phyloP scores from a whole-genome alignment of 768 basidiomycete species.

The Hysterangium stoloniferum region DNA sequence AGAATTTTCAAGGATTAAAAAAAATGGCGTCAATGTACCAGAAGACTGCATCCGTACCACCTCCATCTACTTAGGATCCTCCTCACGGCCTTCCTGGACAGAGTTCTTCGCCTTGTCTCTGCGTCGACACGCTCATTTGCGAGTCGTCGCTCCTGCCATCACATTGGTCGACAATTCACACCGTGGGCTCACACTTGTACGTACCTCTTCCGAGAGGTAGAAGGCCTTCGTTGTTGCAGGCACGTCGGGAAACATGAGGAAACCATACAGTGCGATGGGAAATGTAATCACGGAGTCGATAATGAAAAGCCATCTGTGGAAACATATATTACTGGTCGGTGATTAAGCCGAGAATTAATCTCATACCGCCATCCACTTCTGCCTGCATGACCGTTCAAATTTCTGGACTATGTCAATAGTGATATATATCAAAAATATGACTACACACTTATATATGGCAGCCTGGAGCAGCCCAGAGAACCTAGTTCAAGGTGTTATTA shows the following conservation, averaged over 20 bases:
- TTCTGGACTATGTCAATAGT: slow-evolving; percentile 24
- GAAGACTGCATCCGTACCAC: slow-evolving; percentile 59
- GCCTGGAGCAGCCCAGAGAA: slow-evolving; percentile 63
- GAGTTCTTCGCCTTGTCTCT: slow-evolving; percentile 29
- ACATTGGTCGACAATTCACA: slow-evolving; percentile 4
- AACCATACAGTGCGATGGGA: slow-evolving; percentile 65
- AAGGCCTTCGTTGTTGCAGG: slow-evolving; percentile 57
- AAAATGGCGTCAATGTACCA: slow-evolving; percentile 37
- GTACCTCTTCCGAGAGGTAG: slow-evolving; percentile 52
- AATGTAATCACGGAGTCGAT: slow-evolving; percentile 66
- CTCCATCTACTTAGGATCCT: slow-evolving; percentile 53
- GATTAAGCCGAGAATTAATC: background rate
- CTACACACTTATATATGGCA: slow-evolving; percentile 46
- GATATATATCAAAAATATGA: background rate
- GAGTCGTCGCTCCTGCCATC: slow-evolving; percentile 40
- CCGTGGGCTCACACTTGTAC: slow-evolving; percentile 11
- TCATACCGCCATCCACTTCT: slow-evolving; percentile 55
- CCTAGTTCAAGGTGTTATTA: slow-evolving; percentile 23
- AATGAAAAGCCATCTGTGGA: slow-evolving; percentile 34
- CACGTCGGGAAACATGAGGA: slow-evolving; percentile 64
- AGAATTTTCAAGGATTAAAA: background rate
- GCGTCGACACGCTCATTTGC: slow-evolving; percentile 41
- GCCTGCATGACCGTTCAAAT: slow-evolving; percentile 44
- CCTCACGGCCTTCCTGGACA: slow-evolving; percentile 40
- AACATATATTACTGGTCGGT: background rate